Base-by-base conservation (phyloP, 1,284 basidiomycete species). In the Ceratobasidium sp. region DNA sequence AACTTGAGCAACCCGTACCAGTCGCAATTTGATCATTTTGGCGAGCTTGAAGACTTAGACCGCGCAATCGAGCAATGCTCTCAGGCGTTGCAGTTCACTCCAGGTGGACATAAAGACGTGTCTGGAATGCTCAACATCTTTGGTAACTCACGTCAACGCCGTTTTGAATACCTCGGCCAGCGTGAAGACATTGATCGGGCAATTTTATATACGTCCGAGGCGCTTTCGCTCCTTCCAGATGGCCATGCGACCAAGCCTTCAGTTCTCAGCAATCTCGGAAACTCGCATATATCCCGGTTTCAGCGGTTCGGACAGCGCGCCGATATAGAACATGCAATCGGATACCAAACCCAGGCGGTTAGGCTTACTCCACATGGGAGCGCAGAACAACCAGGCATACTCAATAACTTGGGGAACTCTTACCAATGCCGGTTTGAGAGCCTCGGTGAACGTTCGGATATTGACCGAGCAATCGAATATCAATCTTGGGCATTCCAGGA, bases 341-440 rank as follows among this genome's bases (percentile, higher is more conserved):
- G 27, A 54, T 54, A 22, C 27, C 51, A 11, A 11, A 54, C 51
- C 51, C 9, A 54, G 51, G 51, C 11, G n/a, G 8, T 54, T 24
- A n/a, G 19, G 27, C 51, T 54, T 22, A 54, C n/a, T 8, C 51
- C 51, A 9, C 19, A 9, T 8, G 27, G 9, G 8, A 15, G 27
- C 51, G n/a, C n/a, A 22, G 7, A 24, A 14, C 9, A 14, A 22
- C 22, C 51, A 14, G 22, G 9, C 9, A 14, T 11, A 24, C 51
- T 54, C 51, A 11, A 54, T 24, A 54, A 22, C 51, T 24, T 54
- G 8, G 51, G 51, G 8, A 54, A 54, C n/a, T 54, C n/a, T n/a
- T 22, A 54, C 51, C 51, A 54, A 11, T 14, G 51, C 27, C 51
- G 22, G 7, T 54, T 14, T 54, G 22, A 54, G 51, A n/a, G n/a